These are phyloP conservation scores for Trypanosoma platydactyli DNA, from an alignment of 208 protist genomes.

Conservation along the genomic window DNA sequence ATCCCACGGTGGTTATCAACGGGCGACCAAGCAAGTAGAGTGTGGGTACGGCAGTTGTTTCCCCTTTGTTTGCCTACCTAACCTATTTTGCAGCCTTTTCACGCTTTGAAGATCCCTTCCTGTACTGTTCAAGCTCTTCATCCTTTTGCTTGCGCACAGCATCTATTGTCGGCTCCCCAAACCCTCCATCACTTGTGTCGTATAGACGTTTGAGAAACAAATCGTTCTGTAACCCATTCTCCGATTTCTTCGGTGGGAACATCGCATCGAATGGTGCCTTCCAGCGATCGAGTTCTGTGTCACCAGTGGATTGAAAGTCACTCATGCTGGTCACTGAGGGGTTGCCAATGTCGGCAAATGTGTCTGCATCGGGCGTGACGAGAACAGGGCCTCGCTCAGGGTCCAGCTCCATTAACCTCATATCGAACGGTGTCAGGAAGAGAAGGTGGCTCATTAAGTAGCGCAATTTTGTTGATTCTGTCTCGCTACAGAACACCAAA, in stretches of 20 bases:
- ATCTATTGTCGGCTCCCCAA: conserved; percentile 79
- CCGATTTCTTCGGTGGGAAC: conserved; percentile 56
- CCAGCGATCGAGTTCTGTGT: conserved; percentile 81
- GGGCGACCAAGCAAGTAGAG: background rate
- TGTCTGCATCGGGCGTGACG: conserved; percentile 73
- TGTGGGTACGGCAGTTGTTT: background rate
- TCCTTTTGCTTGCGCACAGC: conserved; percentile 85
- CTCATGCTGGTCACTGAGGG: conserved; percentile 35
- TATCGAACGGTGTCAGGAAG: conserved; percentile 78
- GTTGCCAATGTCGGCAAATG: conserved; percentile 83
- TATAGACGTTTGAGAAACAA: conserved; percentile 69
- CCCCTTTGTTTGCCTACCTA: conserved; percentile 4
- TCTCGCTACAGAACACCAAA: conserved; percentile 70
- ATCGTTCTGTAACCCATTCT: conserved; percentile 47
- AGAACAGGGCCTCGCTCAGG: conserved; percentile 64
- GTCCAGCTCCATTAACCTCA: conserved; percentile 70
- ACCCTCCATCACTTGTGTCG: conserved; percentile 62
- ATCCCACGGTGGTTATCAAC: no score
- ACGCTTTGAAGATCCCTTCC: conserved; percentile 38
- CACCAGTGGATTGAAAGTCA: conserved; percentile 51
- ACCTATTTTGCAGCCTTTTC: conserved; percentile 30
- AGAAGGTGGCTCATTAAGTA: conserved; percentile 69
- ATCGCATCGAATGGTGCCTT: conserved; percentile 69
- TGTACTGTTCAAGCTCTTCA: conserved; percentile 86
- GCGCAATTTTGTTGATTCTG: conserved; percentile 63